Evolutionary conservation across 2,329 filamentous ascomycete genomes (phyloP).

Genomic region (Fusarium duplospermum): DNA sequence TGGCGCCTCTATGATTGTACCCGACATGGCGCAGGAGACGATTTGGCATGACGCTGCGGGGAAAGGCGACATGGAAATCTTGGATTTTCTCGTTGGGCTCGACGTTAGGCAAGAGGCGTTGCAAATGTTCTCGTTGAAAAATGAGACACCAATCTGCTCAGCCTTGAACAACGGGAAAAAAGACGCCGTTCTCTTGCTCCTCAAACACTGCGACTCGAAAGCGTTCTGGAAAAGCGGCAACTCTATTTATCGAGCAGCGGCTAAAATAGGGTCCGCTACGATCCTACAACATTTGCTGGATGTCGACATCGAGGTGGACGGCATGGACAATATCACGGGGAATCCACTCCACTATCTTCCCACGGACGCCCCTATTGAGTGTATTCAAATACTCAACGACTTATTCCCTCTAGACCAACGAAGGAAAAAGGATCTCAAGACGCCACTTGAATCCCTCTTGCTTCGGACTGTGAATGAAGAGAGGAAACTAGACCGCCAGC

Average conservation of each 20-base stretch:
- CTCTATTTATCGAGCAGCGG: not conserved
- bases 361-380: not conserved
- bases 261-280: not conserved
- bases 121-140: not conserved
- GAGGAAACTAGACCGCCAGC: not conserved
- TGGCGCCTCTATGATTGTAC: too few relatives aligned
- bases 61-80: rapidly evolving
- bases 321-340: not conserved
- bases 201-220: not conserved
- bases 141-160: constrained; percentile 4
- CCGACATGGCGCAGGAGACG: not conserved
- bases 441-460: not conserved
- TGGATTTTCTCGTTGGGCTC: not conserved
- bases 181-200: not conserved
- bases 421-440: not conserved
- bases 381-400: not conserved
- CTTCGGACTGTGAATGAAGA: not conserved
- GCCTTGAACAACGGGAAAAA: not conserved
- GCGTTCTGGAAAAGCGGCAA: not conserved
- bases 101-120: not conserved
- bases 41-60: not conserved
- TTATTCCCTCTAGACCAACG: not conserved
- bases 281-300: not conserved
- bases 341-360: not conserved
- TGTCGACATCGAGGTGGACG: not conserved